These are phyloP conservation scores for Malbranchea zuffiana DNA, from an alignment of 2,329 filamentous ascomycete genomes.

Conservation along the genomic window DNA sequence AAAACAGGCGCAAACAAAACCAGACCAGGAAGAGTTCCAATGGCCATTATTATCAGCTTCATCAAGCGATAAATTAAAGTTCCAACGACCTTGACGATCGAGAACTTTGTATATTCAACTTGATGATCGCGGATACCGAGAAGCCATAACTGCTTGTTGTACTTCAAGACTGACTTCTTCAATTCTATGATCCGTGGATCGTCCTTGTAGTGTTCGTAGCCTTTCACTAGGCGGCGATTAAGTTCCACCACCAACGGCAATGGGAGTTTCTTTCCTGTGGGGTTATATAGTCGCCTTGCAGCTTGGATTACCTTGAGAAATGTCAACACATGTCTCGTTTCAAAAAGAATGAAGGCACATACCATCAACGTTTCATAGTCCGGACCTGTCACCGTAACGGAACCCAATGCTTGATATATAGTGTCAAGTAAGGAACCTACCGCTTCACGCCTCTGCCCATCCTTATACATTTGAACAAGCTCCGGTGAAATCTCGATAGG, in stretches of 20 bases:
- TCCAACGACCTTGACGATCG: constrained; percentile 61
- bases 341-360: constrained; percentile 15
- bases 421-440: constrained; percentile 76
- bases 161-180: constrained; percentile 64
- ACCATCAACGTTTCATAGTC: constrained; percentile 94
- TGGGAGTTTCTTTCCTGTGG: constrained; percentile 84
- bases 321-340: constrained; percentile 21
- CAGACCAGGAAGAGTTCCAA: constrained; percentile 75
- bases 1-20: constrained; percentile 84
- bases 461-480: constrained; percentile 74
- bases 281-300: constrained; percentile 83
- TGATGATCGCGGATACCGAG: constrained; percentile 88
- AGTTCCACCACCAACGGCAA: constrained; percentile 88
- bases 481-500: constrained; percentile 76
- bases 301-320: constrained; percentile 68
- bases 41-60: constrained; percentile 65
- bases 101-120: constrained; percentile 81
- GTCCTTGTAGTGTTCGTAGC: constrained; percentile 85
- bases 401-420: constrained; percentile 71
- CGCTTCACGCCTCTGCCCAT: constrained; percentile 72
- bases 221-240: constrained; percentile 79
- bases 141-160: constrained; percentile 77
- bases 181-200: constrained; percentile 71
- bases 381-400: constrained; percentile 83
- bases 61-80: constrained; percentile 67